phyloP scores from a whole-genome alignment of 352 stramenopile genomes.

The Pythium grandisporangium region DNA sequence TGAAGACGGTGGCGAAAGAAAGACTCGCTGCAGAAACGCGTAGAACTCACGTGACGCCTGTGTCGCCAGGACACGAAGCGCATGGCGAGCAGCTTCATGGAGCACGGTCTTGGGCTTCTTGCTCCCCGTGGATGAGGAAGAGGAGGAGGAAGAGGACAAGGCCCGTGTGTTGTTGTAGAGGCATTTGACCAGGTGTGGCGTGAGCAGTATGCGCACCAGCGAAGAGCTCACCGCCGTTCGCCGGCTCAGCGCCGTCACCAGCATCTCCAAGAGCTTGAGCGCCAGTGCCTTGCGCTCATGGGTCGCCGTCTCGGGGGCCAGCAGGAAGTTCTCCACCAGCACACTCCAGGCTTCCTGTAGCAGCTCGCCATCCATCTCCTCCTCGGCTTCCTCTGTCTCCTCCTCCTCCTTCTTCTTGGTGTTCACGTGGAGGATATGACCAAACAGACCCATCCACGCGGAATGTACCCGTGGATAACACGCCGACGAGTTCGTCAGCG shows the following conservation, averaged over 20 bases:
- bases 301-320: constrained; percentile 31
- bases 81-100: constrained; percentile 66
- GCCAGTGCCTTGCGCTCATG: constrained; percentile 73
- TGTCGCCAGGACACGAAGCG: constrained; percentile 44
- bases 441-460: constrained; percentile 70
- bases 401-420: too few species aligned
- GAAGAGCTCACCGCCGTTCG: constrained; percentile 33
- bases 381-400: too few species aligned
- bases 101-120: constrained; percentile 83
- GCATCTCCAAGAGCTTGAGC: constrained; percentile 78
- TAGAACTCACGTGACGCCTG: constrained; percentile 50
- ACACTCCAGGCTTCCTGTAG: constrained; percentile 75
- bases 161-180: constrained; percentile 78
- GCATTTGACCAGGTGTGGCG: constrained; percentile 71
- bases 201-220: constrained; percentile 53
- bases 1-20: constrained; percentile 42
- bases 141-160: too few species aligned
- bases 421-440: constrained; percentile 46
- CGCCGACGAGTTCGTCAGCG: constrained; percentile 52
- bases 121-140: too few species aligned
- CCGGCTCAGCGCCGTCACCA: constrained; percentile 44
- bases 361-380: constrained; percentile 45
- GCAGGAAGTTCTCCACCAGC: constrained; percentile 71
- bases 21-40: constrained; percentile 64
- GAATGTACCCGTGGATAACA: constrained; percentile 76